These are phyloP conservation scores for Cytospora schulzeri DNA, from an alignment of 2,329 filamentous ascomycete species.

Conservation along the genomic window DNA sequence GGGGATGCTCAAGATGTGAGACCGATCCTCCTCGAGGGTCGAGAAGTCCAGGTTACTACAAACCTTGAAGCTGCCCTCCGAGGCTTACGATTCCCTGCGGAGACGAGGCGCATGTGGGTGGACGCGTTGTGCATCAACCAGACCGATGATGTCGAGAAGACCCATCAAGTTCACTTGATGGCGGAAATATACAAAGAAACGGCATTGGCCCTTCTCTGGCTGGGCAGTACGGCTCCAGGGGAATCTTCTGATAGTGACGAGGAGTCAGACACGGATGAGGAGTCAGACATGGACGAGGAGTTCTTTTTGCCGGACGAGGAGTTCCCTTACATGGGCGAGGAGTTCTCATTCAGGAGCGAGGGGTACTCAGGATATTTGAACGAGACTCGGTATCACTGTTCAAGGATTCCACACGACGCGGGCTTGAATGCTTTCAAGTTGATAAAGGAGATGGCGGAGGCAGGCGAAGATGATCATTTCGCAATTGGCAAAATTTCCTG, in stretches of 20 bases:
- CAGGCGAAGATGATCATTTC: neutral
- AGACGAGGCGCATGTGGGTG: neutral
- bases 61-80: slow-evolving; percentile 11
- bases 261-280: too few species aligned
- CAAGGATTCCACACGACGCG: neutral
- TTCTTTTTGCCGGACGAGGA: too few species aligned
- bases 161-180: neutral
- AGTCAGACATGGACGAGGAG: too few species aligned
- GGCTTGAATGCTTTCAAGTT: neutral
- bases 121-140: slow-evolving; percentile 2
- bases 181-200: neutral
- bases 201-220: neutral
- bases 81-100: neutral
- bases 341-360: too few species aligned
- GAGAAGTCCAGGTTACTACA: neutral
- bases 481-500: neutral
- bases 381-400: too few species aligned
- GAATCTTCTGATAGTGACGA: neutral
- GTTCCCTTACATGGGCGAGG: too few species aligned
- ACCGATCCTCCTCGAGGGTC: slow-evolving; percentile 4
- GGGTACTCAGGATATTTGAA: too few species aligned
- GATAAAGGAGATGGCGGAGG: neutral
- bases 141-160: neutral
- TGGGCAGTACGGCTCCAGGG: neutral
- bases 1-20: neutral